These are phyloP conservation scores for Tricladium varicosporioides DNA, from an alignment of 2,329 filamentous ascomycete species.

Conservation along the genomic window DNA sequence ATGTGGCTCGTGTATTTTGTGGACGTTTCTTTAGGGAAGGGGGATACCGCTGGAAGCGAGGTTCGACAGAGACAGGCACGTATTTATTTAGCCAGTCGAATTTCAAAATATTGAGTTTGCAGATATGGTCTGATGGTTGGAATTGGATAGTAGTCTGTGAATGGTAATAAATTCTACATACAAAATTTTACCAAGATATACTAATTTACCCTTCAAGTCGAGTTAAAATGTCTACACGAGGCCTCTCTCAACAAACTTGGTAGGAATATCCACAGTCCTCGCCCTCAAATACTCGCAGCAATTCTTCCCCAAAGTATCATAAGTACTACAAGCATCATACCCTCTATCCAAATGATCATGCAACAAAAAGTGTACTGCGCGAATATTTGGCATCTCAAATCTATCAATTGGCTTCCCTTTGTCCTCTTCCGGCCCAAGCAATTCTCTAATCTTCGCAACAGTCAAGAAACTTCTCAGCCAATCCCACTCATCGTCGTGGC, in stretches of 20 bases:
- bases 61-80: conserved; percentile 30
- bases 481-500: conserved; percentile 5
- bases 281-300: conserved; percentile 14
- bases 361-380: conserved; percentile 29
- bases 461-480: conserved; percentile 6
- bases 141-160: no score
- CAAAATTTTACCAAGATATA: no score
- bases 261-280: conserved; percentile 18
- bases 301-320: conserved; percentile 22
- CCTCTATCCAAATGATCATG: conserved; percentile 28
- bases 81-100: no score
- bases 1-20: not conserved
- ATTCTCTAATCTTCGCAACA: not conserved
- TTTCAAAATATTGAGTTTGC: no score
- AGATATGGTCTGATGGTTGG: no score
- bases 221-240: conserved; percentile 1
- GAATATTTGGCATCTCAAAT: conserved; percentile 26
- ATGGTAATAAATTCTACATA: no score
- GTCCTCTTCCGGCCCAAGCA: conserved; percentile 12
- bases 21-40: not conserved
- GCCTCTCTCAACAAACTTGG: conserved; percentile 13
- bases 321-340: conserved; percentile 23
- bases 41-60: conserved; percentile 3
- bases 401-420: conserved; percentile 15
- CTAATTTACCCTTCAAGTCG: no score